Evolutionary conservation across 805 yeast species (phyloP), one percentile per base, ranked within the genome.

Genomic region (Torulaspora microellipsoides): DNA sequence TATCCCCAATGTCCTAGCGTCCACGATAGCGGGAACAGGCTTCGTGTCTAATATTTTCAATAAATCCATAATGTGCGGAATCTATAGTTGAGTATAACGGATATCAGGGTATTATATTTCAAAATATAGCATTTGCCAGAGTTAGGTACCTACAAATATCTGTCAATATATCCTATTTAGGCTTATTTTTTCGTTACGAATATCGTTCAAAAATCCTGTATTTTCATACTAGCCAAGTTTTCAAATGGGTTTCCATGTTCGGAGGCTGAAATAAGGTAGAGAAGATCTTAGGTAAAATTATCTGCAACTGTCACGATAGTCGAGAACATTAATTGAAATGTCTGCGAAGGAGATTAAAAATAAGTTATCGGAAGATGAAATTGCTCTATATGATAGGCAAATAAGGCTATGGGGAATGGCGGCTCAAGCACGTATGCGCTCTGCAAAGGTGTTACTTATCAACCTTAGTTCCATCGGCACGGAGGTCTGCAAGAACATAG

Each of bases 391-490:
- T 60, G 99, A 91, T 65, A 77, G 99, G 46, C 99, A 91, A 65
- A 90, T 91, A 50, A 69, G 99, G 49, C 72, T 91, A 15, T 91
- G 99, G 99, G 99, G 99, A 2, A 71, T 93, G 59, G 95, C 85
- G 27, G 95, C 97, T 3, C 99, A 91, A 62, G 73, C 78, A 32
- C 62, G 77, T 34, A 77, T 91, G 70, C 74, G 93, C 30, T 76
- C 81, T 14, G 82, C 96, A 7, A 76, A 75, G 35, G 72, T 91
- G 4, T 67, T 90, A 35, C 55, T 93, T 34, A 71, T 91, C 36
- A 83, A 85, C 48, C 55, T 88, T 12, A 84, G 90, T 9, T 86
- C 87, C 1, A 72, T 86, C 8, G 95, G 95, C 5, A 78, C 81
- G 12, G 99, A 91, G 62, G 73, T 85, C 9, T 78, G 82, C 30